Percentiles rank a stretch among this genome's conserved stretches.
Conservation (phyloP, 2,329 filamentous ascomycete genomes). For the Trichoderma atrobrunneum region DNA sequence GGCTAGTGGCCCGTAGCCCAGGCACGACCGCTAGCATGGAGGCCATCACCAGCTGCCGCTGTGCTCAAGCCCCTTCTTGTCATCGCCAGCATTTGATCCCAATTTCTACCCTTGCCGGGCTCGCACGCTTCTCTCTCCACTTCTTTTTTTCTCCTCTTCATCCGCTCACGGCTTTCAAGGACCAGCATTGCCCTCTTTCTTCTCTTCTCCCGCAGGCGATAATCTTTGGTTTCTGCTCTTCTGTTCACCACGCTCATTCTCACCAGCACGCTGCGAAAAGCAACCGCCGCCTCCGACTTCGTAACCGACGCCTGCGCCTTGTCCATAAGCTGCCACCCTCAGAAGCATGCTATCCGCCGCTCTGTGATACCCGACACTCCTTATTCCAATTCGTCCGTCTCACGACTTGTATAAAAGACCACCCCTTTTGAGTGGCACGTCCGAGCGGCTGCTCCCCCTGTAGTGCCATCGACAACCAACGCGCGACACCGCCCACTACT, state of each 20-base stretch:
- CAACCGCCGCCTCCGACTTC: neutral
- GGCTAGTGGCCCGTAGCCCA: neutral
- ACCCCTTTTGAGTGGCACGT: neutral
- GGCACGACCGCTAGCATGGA: neutral
- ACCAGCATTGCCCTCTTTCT: conserved; percentile 3
- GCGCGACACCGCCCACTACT: conserved; percentile 20
- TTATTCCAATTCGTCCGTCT: neutral
- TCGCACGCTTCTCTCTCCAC: conserved; percentile 12
- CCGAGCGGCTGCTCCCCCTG: conserved; percentile 20
- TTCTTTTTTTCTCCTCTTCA: conserved; percentile 21
- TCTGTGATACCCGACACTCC: conserved; percentile 15
- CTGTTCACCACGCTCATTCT: neutral
- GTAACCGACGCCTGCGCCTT: conserved; percentile 3
- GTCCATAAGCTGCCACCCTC: neutral
- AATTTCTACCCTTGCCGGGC: conserved; percentile 19
- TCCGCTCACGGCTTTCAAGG: conserved; percentile 16
- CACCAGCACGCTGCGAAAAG: neutral
- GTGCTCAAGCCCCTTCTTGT: conserved; percentile 16
- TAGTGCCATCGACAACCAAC: conserved; percentile 14
- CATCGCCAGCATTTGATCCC: conserved; percentile 16
- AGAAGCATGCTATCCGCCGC: conserved; percentile 13
- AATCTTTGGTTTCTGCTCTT: neutral
- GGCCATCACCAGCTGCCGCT: neutral
- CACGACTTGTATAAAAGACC: neutral
- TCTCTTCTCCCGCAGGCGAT: neutral